Evolutionary conservation across 305 asterid species (phyloP), one percentile per base, ranked within the genome.

Genomic region (Ilex paraguariensis): DNA sequence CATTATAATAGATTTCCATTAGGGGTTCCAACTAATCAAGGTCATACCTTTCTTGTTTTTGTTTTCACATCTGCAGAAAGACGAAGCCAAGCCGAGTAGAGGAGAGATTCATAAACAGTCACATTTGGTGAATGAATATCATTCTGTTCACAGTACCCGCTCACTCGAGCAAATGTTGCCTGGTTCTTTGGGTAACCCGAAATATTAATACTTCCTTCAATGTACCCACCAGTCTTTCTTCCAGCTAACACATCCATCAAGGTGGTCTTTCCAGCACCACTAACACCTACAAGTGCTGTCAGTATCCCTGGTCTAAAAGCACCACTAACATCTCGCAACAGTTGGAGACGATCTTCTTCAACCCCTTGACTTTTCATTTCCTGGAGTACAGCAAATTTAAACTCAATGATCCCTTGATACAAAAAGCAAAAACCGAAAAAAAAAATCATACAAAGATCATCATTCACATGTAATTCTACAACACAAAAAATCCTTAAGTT

Each of bases 201-300:
- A 61, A 79, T 62, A 65, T 30, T 57, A 44, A 79, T 79, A 11
- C 7, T 50, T 50, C 84, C 84, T 50, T 78, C 80, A 5, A 64
- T 74, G 54, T 67, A 45, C 42, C 77, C 82, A 33, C 79, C 75
- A 3, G 79, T 78, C 51, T 74, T 78, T 70, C 83, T 62, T 55
- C 80, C 80, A 5, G 83, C 83, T 58, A 78, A 69, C 16, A 78
- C 83, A 56, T 78, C 83, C 81, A 78, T 78, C 70, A 75, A 64
- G 32, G 83, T 78, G 40, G 83, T 75, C 62, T 78, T 78, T 67
- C 82, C 79, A 54, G 82, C 77, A 13, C 82, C 82, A 67, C 82
- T 74, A 57, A 73, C 66, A 31, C 83, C 81, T 4, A 78, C 81
- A 3, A 78, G 70, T 48, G 83, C 83, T 21, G 83, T 78, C 60